These are phyloP conservation scores for Heliamphora exappendiculata DNA, from an alignment of 148 eudicot species.

Conservation along the genomic window DNA sequence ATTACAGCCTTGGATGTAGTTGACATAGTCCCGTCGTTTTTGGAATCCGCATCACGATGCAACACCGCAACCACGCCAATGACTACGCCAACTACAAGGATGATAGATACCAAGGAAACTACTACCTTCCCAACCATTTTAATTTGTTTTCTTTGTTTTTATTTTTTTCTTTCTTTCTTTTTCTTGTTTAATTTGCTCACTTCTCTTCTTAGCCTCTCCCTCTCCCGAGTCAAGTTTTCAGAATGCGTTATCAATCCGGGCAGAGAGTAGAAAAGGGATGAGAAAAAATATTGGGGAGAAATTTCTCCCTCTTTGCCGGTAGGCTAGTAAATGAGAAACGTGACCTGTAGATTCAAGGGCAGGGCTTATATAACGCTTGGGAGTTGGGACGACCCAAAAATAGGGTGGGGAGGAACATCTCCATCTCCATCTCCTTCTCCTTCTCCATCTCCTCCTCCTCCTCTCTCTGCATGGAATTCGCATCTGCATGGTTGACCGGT, in stretches of 20 bases:
- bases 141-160: too few relatives aligned
- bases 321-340: background rate
- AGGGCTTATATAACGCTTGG: background rate
- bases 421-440: background rate
- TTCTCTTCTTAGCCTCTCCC: background rate
- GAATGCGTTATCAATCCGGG: background rate
- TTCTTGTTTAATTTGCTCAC: background rate
- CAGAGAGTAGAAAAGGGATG: background rate
- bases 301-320: background rate
- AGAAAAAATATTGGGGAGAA: background rate
- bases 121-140: conserved; percentile 30
- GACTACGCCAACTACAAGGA: conserved; percentile 46
- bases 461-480: too few relatives aligned
- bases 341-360: background rate
- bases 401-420: background rate
- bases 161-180: background rate
- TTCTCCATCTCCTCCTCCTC: background rate
- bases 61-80: conserved; percentile 37
- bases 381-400: conserved; percentile 3
- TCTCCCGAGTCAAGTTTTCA: background rate
- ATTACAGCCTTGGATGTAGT: conserved; percentile 33
- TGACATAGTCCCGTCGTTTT: conserved; percentile 9
- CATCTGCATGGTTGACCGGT: too few relatives aligned
- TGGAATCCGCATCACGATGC: conserved; percentile 1
- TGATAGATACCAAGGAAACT: conserved; percentile 31